Evolutionary conservation across 1,284 basidiomycete species (phyloP).

Genomic region (Sporisorium iseilematis-ciliati): DNA sequence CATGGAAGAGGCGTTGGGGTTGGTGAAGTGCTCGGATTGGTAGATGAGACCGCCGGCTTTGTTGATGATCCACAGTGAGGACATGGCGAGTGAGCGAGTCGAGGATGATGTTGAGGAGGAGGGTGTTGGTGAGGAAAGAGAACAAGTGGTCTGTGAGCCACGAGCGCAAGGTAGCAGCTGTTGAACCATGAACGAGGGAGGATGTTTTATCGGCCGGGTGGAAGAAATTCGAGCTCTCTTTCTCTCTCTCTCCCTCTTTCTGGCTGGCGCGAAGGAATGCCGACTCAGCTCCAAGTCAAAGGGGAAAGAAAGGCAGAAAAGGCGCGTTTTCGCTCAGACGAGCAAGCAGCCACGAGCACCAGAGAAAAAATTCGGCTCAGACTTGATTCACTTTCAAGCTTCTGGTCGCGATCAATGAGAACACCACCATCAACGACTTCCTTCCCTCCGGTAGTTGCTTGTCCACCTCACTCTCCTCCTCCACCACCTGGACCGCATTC

Average conservation of each 20-base stretch:
- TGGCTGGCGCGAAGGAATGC: no score
- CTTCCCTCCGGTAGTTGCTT: constrained; percentile 15
- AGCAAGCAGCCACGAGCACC: no score
- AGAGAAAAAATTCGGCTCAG: constrained; percentile 2
- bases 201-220: constrained; percentile 41
- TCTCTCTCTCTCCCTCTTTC: not conserved
- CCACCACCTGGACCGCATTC: constrained; percentile 3
- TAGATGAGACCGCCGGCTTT: constrained; percentile 98
- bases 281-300: not conserved
- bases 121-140: not conserved
- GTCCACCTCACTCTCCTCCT: not conserved
- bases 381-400: not conserved
- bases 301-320: constrained; percentile 2
- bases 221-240: constrained; percentile 17
- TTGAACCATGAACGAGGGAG: constrained; percentile 17
- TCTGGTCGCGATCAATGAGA: constrained; percentile 1
- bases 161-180: constrained; percentile 1
- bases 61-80: constrained; percentile 90
- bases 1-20: constrained; percentile 42
- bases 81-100: constrained; percentile 35
- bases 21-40: constrained; percentile 80
- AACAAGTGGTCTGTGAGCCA: not conserved
- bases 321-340: constrained; percentile 1
- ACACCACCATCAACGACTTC: not conserved
- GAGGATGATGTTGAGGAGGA: not conserved